Base-by-base conservation (phyloP, 73 alveolate species). In the Paramecium primaurelia region DNA sequence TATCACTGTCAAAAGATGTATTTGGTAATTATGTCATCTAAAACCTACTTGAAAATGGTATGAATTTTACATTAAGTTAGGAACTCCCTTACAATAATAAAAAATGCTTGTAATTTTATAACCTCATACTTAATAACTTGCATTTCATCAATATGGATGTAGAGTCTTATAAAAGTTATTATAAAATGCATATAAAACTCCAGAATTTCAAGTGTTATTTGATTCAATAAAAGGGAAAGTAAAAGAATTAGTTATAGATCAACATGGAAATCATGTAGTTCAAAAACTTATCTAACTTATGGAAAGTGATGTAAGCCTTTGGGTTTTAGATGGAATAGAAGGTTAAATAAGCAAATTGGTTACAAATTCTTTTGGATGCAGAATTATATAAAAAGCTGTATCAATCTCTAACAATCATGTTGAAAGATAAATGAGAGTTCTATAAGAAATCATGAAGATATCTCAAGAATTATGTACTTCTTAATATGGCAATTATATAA, bases 21-120 rank as follows among this genome's bases (percentile, higher is more conserved):
- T 94, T 94, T 86, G 97, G 97, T 20, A 94, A 94, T 91, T 94
- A 94, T 86, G 96, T 95, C 16, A 92, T 94, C 47, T 94, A 94
- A 92, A 94, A 92, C 64, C 92, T 94, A 8, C 83, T 94, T 58
- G 97, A 94, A 47, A 42, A 59, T 59, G 92, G 93, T 92, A 91
- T 86, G 84, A 8, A 32, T 14, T 68, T 32, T 34, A 68, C 1
- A 26, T 68, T 28, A 68, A 32, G 28, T 8, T 68, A 68, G 84
- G 84, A 32, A 32, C 84, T 32, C 51, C 22, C 5, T 68, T 86
- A 58, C 86, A 92, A 77, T 69, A 92, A 88, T 58, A 42, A 59
- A 77, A 80, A 51, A 92, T 94, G 75, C 86, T 92, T 60, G 49
- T 86, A 68, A 18, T 64, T 42, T 59, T 94, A 92, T 92, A 92